These are phyloP conservation scores for Fagus sylvatica DNA, from an alignment of 306 rosid species.

Conservation along the genomic window DNA sequence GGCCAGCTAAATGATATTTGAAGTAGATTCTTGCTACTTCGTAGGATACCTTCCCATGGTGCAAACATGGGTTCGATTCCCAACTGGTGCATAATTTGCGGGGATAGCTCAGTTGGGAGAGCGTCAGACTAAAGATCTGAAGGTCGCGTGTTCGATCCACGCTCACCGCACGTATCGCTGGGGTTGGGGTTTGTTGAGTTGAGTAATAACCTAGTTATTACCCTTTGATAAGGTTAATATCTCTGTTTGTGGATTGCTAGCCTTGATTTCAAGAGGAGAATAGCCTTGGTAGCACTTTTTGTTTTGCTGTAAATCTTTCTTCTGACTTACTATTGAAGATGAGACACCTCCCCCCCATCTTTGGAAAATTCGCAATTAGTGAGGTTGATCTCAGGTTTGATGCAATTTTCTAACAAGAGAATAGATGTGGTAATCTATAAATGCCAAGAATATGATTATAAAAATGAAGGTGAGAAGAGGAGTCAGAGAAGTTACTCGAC, in stretches of 20 bases:
- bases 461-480: background rate
- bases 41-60: conserved; percentile 22
- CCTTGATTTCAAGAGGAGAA: background rate
- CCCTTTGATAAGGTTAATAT: background rate
- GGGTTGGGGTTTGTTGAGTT: conserved; percentile 35
- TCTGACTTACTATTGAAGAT: background rate
- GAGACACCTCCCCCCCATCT: background rate
- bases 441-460: background rate
- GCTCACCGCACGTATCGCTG: conserved; percentile 56
- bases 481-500: background rate
- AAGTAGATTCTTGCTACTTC: background rate
- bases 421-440: background rate
- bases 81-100: conserved; percentile 46
- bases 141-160: conserved; percentile 75
- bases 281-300: background rate
- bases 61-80: conserved; percentile 26
- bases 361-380: background rate
- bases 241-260: background rate
- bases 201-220: conserved; percentile 3
- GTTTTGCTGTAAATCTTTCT: background rate
- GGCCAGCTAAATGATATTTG: conserved; percentile 5
- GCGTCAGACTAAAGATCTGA: conserved; percentile 68
- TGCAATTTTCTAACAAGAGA: background rate
- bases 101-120: conserved; percentile 86
- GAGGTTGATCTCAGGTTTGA: background rate